Conservation (phyloP, 805 yeast species). For the Candida boleticola region DNA sequence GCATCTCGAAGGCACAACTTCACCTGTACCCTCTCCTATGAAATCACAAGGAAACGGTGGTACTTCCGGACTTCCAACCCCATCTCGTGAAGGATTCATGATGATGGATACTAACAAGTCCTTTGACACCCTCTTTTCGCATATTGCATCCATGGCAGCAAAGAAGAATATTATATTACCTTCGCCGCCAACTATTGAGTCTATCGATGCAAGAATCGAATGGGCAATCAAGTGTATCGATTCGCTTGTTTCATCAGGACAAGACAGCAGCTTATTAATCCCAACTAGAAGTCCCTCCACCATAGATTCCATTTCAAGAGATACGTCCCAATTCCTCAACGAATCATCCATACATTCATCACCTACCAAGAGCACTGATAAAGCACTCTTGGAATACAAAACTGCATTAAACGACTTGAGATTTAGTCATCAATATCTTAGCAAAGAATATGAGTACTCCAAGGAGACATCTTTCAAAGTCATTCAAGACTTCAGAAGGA, state of each 20-base stretch:
- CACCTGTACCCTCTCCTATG: constrained; percentile 11
- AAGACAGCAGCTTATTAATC: constrained; percentile 9
- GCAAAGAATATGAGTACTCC: constrained; percentile 67
- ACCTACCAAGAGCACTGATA: constrained; percentile 7
- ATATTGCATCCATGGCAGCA: constrained; percentile 46
- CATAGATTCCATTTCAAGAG: constrained; percentile 2
- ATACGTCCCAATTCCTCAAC: constrained; percentile 15
- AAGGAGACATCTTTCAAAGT: constrained; percentile 52
- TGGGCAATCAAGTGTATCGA: constrained; percentile 44
- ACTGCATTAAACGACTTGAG: constrained; percentile 68
- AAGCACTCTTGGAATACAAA: constrained; percentile 34
- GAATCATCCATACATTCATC: constrained; percentile 23
- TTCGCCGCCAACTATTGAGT: constrained; percentile 18
- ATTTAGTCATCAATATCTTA: constrained; percentile 66
- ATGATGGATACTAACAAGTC: constrained; percentile 13
- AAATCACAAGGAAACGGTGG: not conserved
- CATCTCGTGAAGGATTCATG: constrained; percentile 1
- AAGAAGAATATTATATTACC: constrained; percentile 43
- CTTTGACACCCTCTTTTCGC: constrained; percentile 46
- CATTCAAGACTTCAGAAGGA: constrained; percentile 52
- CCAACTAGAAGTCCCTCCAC: constrained; percentile 4
- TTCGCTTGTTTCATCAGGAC: constrained; percentile 13
- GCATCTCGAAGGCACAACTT: constrained; percentile 3
- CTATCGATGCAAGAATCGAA: constrained; percentile 19
- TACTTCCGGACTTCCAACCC: not conserved